phyloP scores from a whole-genome alignment of 2,329 filamentous ascomycete genomes.

The Talaromyces pinophilus region DNA sequence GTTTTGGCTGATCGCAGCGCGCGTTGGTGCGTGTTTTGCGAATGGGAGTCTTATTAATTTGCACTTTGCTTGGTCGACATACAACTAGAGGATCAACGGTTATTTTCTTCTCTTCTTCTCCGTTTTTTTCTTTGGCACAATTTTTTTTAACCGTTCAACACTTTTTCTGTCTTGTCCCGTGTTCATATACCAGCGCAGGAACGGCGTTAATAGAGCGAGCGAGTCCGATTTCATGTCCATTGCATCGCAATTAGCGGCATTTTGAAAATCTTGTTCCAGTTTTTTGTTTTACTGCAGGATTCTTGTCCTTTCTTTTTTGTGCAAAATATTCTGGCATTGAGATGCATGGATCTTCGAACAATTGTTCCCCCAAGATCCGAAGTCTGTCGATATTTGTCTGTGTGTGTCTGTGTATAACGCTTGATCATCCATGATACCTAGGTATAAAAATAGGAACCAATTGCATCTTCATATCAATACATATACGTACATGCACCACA shows the following conservation, averaged over 20 bases:
- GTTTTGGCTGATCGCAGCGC: slow-evolving; percentile 66
- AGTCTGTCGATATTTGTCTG: slow-evolving; percentile 1
- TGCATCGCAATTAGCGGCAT: slow-evolving; percentile 19
- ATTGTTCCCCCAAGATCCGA: neutral
- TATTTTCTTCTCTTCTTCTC: neutral
- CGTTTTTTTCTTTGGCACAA: neutral
- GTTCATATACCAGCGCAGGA: slow-evolving; percentile 11
- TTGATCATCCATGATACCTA: neutral
- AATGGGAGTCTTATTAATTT: slow-evolving; percentile 61
- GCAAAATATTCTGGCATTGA: neutral
- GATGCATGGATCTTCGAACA: slow-evolving; percentile 3
- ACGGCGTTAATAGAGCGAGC: slow-evolving; percentile 17
- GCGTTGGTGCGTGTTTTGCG: slow-evolving; percentile 69
- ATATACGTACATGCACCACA: slow-evolving; percentile 6
- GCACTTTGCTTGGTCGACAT: slow-evolving; percentile 12
- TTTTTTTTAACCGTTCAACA: neutral
- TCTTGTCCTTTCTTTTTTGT: neutral
- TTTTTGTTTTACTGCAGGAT: neutral
- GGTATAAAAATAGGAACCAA: neutral
- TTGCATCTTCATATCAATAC: neutral
- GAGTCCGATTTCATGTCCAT: slow-evolving; percentile 1
- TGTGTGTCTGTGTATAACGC: slow-evolving; percentile 4
- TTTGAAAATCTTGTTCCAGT: slow-evolving; percentile 11
- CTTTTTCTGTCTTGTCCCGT: slow-evolving; percentile 4
- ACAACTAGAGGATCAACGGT: neutral